These are phyloP conservation scores for Aureobasidium leucospermi DNA, from an alignment of 2,329 filamentous ascomycete species.

Conservation along the genomic window DNA sequence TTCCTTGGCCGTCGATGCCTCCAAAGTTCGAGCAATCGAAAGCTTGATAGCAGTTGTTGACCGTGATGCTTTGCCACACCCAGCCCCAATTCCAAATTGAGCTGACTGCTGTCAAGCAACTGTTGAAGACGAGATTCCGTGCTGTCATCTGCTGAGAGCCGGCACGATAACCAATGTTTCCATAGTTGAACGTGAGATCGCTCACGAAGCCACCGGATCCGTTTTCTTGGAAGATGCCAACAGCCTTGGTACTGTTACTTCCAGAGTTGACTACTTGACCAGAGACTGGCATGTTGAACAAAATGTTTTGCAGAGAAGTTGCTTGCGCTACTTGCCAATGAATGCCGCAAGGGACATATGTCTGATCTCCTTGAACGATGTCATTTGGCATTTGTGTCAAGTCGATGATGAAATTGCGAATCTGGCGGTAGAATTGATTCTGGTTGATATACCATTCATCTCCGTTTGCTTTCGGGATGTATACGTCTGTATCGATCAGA, in stretches of 20 bases:
- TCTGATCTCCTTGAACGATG: constrained; percentile 40
- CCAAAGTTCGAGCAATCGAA: constrained; percentile 44
- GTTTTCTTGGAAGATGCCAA: constrained; percentile 55
- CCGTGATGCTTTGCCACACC: constrained; percentile 67
- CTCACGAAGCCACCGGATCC: constrained; percentile 70
- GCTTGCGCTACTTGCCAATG: constrained; percentile 64
- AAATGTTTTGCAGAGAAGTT: constrained; percentile 51
- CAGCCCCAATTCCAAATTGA: constrained; percentile 90
- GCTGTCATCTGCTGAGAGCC: constrained; percentile 85
- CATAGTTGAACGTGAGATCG: constrained; percentile 76
- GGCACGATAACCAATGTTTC: constrained; percentile 67
- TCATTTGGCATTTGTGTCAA: constrained; percentile 26
- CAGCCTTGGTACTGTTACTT: constrained; percentile 18
- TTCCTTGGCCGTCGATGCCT: background rate
- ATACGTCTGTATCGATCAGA: background rate
- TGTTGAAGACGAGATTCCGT: constrained; percentile 73
- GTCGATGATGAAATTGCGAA: constrained; percentile 52
- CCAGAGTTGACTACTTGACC: no score
- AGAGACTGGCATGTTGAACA: constrained; percentile 38
- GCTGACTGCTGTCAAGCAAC: constrained; percentile 72
- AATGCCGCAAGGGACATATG: constrained; percentile 29
- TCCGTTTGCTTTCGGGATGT: background rate
- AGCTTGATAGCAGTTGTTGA: constrained; percentile 51
- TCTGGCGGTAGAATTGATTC: constrained; percentile 47
- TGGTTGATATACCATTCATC: constrained; percentile 20